Base-by-base conservation (phyloP, 2,329 filamentous ascomycete species). In the Aspergillus vadensis region DNA sequence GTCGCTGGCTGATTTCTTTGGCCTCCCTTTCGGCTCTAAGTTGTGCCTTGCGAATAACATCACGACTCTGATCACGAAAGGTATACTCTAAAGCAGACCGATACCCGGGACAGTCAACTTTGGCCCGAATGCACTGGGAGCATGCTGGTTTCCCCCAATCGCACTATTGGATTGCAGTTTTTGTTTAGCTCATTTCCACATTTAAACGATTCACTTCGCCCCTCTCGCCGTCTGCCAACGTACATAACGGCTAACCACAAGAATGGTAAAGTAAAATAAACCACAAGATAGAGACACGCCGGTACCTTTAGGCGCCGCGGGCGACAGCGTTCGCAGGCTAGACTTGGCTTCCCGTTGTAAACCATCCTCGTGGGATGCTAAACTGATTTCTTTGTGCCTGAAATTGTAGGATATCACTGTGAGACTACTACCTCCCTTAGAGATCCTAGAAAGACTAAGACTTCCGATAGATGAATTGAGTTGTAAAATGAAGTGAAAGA, bases 11-110 rank as follows among this genome's bases (percentile, higher is more conserved):
- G 17, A 19, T 38, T 14, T 57, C 32, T 36, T 36, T 15, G 17
- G 30, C 15, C 12, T 15, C 23, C 32, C 7, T 49, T 25, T 27
- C n/a, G 10, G 23, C 25, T 14, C 19, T 27, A 21, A 25, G 39
- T 23, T 48, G 41, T 14, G 39, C 54, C n/a, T 57, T 57, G n/a
- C 54, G 39, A 19, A 57, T 57, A 8, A 57, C 54, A 23, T 57
- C 54, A 7, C 32, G 21, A 41, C 54, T 57, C 9, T 57, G 54
- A 9, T 57, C 54, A 19, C 54, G 54, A 27, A 57, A 57, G 6
- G 5, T 30, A n/a, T 32, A 32, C 15, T 47, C 54, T 14, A 48
- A 14, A 10, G 27, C 17, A n/a, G 30, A n/a, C n/a, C 54, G 54
- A 38, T 57, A 57, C 19, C 54, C 54, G 6, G 54, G 54, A 12